A percentile compares a stretch with the other conserved stretches of the same genome.
These are phyloP conservation scores for Kwoniella sp. DNA, from an alignment of 768 basidiomycete species.

Conservation along the genomic window DNA sequence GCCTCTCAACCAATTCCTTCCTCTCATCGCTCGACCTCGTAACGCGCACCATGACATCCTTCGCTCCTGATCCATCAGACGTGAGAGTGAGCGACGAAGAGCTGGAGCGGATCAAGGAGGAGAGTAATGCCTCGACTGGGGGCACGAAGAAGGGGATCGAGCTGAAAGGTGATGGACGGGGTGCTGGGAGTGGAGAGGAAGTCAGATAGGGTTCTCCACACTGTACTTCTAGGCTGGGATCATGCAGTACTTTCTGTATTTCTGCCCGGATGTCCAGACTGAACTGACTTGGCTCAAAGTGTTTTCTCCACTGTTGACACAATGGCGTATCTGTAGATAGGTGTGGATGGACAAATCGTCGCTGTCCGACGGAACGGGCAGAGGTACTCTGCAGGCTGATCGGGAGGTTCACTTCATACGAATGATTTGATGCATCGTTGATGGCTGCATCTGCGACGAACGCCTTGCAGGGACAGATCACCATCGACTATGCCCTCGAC, in stretches of 20 bases:
- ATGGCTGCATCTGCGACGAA: neutral
- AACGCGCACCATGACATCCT: slow-evolving; percentile 76
- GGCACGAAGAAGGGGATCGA: slow-evolving; percentile 39
- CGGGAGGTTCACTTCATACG: neutral
- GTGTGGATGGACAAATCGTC: too few species aligned
- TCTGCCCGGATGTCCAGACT: too few species aligned
- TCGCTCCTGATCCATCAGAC: slow-evolving; percentile 67
- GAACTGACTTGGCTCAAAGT: too few species aligned
- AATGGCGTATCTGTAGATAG: too few species aligned
- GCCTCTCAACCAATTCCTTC: slow-evolving; percentile 80
- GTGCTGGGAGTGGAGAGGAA: slow-evolving; percentile 49
- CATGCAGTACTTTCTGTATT: too few species aligned
- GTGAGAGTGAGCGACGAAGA: slow-evolving; percentile 34
- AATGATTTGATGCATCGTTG: neutral
- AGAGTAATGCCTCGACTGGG: slow-evolving; percentile 23
- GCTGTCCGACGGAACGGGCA: too few species aligned
- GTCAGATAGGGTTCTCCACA: slow-evolving; percentile 26
- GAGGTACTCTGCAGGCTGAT: too few species aligned
- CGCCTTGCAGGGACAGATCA: too few species aligned
- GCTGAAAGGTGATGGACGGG: slow-evolving; percentile 45
- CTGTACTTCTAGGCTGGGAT: too few species aligned
- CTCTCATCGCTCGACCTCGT: slow-evolving; percentile 87
- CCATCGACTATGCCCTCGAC: too few species aligned
- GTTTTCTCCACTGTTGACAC: too few species aligned
- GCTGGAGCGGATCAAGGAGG: slow-evolving; percentile 26